phyloP scores from a whole-genome alignment of 176 grass and related monocot species.

The Carex littledalei region DNA sequence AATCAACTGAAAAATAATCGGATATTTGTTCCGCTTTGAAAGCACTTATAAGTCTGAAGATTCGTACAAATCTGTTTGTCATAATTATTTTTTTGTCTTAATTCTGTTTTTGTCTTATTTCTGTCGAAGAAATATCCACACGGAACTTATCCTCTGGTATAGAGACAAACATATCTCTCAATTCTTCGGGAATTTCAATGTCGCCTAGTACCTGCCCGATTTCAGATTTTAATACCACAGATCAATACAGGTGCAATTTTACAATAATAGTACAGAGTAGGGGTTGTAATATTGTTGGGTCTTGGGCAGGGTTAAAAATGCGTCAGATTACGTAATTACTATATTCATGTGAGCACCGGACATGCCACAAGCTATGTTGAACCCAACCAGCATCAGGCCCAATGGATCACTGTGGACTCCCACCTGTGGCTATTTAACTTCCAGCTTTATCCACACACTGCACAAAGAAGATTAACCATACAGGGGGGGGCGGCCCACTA shows the following conservation, averaged over 20 bases:
- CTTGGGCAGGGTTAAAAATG: background rate
- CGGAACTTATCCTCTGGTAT: constrained; percentile 73
- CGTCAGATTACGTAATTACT: background rate
- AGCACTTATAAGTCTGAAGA: background rate
- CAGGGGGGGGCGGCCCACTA: background rate
- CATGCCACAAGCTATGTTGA: background rate
- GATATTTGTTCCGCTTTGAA: background rate
- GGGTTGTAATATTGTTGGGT: background rate
- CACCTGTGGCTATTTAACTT: background rate
- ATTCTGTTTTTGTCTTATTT: constrained; percentile 46
- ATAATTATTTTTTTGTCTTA: background rate
- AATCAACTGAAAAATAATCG: background rate
- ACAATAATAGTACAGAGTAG: background rate
- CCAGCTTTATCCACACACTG: background rate
- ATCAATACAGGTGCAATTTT: background rate
- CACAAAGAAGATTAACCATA: background rate
- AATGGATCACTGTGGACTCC: background rate
- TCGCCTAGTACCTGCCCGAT: constrained; percentile 64
- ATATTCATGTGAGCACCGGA: background rate
- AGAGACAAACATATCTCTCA: constrained; percentile 75
- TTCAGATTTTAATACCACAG: constrained; percentile 6
- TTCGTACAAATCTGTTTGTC: background rate
- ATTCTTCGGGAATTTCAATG: constrained; percentile 63
- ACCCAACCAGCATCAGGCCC: background rate
- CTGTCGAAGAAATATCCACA: constrained; percentile 76